A percentile compares a stretch with the other conserved stretches of the same genome.
Evolutionary conservation across 345 rosid genomes (phyloP).

Genomic region (Hirschfeldia incana): DNA sequence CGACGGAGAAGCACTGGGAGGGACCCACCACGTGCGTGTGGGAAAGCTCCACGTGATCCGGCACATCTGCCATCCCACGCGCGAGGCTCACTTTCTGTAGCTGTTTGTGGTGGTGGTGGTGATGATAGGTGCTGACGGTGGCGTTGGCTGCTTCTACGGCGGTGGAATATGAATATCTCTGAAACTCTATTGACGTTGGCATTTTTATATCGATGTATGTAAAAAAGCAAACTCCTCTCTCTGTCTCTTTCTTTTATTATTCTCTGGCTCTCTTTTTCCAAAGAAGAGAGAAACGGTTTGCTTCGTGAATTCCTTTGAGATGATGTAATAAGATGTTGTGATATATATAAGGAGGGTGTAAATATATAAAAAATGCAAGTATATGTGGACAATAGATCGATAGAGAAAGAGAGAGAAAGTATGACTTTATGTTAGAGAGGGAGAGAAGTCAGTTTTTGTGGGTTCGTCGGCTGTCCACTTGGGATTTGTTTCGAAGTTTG

Average conservation of each 20-base stretch:
- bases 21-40: slow-evolving; percentile 58
- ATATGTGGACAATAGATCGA: slow-evolving; percentile 28
- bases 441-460: slow-evolving; percentile 18
- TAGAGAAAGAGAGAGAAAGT: slow-evolving; percentile 17
- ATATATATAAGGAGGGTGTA: background rate
- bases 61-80: slow-evolving; percentile 40
- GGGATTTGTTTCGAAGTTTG: slow-evolving; percentile 43
- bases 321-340: slow-evolving; percentile 8
- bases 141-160: slow-evolving; percentile 22
- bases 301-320: slow-evolving; percentile 16
- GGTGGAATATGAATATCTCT: slow-evolving; percentile 36
- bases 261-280: background rate
- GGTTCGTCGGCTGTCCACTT: slow-evolving; percentile 43
- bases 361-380: slow-evolving; percentile 31
- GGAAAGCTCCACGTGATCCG: slow-evolving; percentile 49
- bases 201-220: slow-evolving; percentile 35
- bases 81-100: slow-evolving; percentile 41
- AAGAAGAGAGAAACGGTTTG: background rate
- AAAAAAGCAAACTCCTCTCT: background rate
- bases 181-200: slow-evolving; percentile 68
- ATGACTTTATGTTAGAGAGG: background rate
- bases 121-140: slow-evolving; percentile 13
- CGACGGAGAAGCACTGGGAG: slow-evolving; percentile 65
- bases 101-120: slow-evolving; percentile 32
- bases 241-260: background rate